These are phyloP conservation scores for Bryum argenteum DNA, from an alignment of 225 moss, liverwort and hornwort genomes.

Conservation along the genomic window DNA sequence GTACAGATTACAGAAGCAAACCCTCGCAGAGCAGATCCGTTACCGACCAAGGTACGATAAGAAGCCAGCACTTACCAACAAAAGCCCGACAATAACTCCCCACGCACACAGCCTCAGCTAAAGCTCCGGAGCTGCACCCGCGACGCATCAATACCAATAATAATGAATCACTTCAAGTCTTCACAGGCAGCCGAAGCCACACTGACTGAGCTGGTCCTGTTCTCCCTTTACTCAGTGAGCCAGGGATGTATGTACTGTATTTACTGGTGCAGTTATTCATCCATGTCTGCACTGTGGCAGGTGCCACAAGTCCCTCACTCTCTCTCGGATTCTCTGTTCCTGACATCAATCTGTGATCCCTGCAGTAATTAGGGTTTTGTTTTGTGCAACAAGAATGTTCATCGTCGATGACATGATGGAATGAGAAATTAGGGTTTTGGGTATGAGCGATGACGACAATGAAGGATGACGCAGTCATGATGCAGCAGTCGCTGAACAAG, in stretches of 20 bases:
- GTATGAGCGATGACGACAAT: background rate
- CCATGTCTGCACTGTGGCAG: conserved; percentile 12
- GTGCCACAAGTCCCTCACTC: background rate
- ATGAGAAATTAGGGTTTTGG: conserved; percentile 4
- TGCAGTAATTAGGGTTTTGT: background rate
- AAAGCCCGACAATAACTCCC: conserved; percentile 22
- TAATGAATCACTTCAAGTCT: conserved; percentile 26
- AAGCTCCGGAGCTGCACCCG: conserved; percentile 34
- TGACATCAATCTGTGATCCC: background rate
- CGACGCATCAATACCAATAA: conserved; percentile 22
- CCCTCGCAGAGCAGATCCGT: conserved; percentile 3
- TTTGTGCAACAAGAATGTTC: background rate
- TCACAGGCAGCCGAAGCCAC: conserved; percentile 20
- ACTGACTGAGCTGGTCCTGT: background rate
- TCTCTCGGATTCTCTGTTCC: background rate
- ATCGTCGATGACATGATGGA: background rate
- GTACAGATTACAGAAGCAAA: conserved; percentile 14
- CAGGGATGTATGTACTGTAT: conserved; percentile 19
- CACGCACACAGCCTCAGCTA: conserved; percentile 36
- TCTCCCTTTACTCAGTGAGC: background rate
- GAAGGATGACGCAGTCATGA: conserved; percentile 35
- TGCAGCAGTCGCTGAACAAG: conserved; percentile 79
- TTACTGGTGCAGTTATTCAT: conserved; percentile 32
- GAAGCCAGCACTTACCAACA: background rate
- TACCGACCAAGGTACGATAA: background rate